Conservation (phyloP, 148 eudicot genomes). For the Spergularia bocconei region DNA sequence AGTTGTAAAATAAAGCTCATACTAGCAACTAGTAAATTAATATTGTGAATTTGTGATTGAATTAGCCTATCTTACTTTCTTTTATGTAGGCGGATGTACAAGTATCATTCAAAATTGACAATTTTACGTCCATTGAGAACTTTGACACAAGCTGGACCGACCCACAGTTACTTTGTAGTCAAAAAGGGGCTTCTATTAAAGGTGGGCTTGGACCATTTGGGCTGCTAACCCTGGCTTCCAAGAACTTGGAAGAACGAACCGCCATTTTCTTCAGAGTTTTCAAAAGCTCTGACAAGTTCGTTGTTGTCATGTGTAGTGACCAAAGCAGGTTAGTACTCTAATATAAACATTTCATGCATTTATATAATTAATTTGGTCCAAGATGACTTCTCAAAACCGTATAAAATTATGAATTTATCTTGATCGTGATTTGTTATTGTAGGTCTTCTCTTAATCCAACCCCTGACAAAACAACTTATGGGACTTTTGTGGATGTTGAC, state of each 20-base stretch:
- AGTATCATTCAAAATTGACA: constrained; percentile 40
- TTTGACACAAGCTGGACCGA: constrained; percentile 47
- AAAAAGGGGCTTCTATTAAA: constrained; percentile 38
- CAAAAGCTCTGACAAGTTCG: constrained; percentile 32
- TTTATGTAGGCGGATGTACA: constrained; percentile 32
- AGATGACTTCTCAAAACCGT: too few relatives aligned
- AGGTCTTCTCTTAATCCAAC: constrained; percentile 40
- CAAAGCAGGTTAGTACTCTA: constrained; percentile 40
- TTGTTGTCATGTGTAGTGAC: constrained; percentile 76
- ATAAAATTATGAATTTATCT: not conserved
- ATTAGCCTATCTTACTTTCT: not conserved
- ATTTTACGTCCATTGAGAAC: constrained; percentile 33
- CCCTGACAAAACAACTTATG: constrained; percentile 32
- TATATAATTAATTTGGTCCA: not conserved
- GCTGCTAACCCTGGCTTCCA: constrained; percentile 52
- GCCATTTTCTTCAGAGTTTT: constrained; percentile 66
- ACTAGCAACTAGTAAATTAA: too few relatives aligned
- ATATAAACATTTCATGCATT: not conserved
- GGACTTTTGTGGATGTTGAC: constrained; percentile 34
- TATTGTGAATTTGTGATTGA: too few relatives aligned
- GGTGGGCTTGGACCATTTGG: constrained; percentile 74
- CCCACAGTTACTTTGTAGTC: constrained; percentile 56
- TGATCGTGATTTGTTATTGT: not conserved
- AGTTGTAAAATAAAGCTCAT: too few relatives aligned
- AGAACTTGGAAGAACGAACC: constrained; percentile 50